Evolutionary conservation across 225 moss, liverwort and hornwort species (phyloP), one percentile per base, ranked within the genome.

Genomic region (Marchantia polymorpha): DNA sequence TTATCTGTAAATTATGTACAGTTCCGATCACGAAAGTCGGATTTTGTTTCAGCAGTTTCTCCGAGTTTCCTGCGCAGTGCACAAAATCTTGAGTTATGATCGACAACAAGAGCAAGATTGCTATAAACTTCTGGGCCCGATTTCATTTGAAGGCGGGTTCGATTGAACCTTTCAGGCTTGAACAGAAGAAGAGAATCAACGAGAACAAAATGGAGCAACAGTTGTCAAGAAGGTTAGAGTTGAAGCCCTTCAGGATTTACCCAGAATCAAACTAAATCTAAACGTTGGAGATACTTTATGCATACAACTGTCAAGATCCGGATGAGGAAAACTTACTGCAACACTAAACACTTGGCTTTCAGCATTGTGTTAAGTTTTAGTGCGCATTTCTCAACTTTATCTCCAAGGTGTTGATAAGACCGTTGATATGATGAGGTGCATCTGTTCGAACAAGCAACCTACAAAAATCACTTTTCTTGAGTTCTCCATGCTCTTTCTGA

Each of bases 271-370:
- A 20, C 19, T 27, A 65, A 26, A 26, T 29, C 19, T 29, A 65
- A 10, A 65, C 7, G 4, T 65, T 27, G 25, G 12, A 65, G 29
- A 14, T 26, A 12, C 26, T 10, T 19, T 65, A 65, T 65, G 4
- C n/a, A 61, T 22, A 22, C n/a, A 61, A 12, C 12, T 65, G 65
- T 25, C 27, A 27, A 25, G 25, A 65, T 65, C 17, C 27, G 15
- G 65, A 60, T 29, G 4, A 65, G 27, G 29, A 65, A 7, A 29
- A 65, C 65, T 65, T 65, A 65, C 65, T 65, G 65, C 27, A 65
- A 29, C 6, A 65, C 65, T 29, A 65, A 65, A 65, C 65, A 65
- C 27, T 29, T 27, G 65, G 65, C 65, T 65, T 65, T 65, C 65
- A 65, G 27, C 65, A 65, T 65, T 65, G 29, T 65, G 29, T 27